Evolutionary conservation across 352 stramenopile genomes (phyloP).

Genomic region (Blastocystis sp.): DNA sequence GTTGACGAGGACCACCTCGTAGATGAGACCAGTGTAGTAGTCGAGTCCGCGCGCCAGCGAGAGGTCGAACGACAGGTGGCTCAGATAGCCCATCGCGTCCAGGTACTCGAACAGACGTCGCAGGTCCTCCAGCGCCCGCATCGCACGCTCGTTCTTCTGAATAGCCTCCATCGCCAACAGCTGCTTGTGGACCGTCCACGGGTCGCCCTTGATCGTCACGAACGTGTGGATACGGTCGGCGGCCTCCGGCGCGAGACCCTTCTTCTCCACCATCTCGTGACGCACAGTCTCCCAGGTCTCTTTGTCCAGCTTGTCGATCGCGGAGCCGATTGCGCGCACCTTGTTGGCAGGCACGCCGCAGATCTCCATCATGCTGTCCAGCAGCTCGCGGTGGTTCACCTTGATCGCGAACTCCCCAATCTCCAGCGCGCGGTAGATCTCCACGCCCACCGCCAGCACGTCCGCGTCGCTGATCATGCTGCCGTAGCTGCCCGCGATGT

Average conservation of each 20-base stretch:
- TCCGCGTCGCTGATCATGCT: slow-evolving; percentile 90
- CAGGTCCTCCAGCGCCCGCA: slow-evolving; percentile 78
- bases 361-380: slow-evolving; percentile 92
- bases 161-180: slow-evolving; percentile 60
- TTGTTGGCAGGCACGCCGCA: slow-evolving; percentile 87
- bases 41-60: slow-evolving; percentile 87
- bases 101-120: slow-evolving; percentile 88
- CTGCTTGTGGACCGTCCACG: slow-evolving; percentile 73
- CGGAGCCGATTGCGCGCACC: slow-evolving; percentile 89
- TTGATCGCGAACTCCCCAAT: slow-evolving; percentile 83
- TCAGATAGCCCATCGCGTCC: slow-evolving; percentile 84
- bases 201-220: slow-evolving; percentile 74
- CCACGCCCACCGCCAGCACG: slow-evolving; percentile 83
- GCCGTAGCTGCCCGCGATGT: slow-evolving; percentile 85
- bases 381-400: slow-evolving; percentile 85
- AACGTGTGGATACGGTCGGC: slow-evolving; percentile 86
- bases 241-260: slow-evolving; percentile 76
- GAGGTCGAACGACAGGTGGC: slow-evolving; percentile 85
- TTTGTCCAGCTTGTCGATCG: slow-evolving; percentile 98
- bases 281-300: slow-evolving; percentile 75
- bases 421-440: slow-evolving; percentile 61
- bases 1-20: slow-evolving; percentile 87
- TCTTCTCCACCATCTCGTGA: slow-evolving; percentile 89
- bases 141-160: slow-evolving; percentile 52
- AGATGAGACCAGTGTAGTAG: slow-evolving; percentile 98